A percentile compares a stretch with the other conserved stretches of the same genome.
phyloP scores from a whole-genome alignment of 2,329 filamentous ascomycete genomes.

The Fusarium tjaetaba region DNA sequence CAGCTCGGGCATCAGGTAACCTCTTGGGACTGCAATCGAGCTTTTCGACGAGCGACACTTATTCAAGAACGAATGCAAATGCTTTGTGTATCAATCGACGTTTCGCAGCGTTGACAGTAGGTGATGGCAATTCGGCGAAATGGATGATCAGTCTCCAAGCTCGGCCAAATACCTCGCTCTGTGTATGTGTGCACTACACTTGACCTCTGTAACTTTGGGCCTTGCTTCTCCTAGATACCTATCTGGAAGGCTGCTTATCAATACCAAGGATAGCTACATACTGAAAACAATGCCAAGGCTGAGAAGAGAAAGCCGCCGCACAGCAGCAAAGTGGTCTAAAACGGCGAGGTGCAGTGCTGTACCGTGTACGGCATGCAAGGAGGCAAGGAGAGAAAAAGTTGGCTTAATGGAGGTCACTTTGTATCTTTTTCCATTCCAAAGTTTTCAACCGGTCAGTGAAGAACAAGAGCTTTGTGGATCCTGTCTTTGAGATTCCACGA shows the following conservation, averaged over 20 bases:
- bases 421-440: conserved; percentile 29
- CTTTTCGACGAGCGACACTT: not conserved
- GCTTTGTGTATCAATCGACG: not conserved
- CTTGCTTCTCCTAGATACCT: not conserved
- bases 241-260: not conserved
- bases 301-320: not conserved
- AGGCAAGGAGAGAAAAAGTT: not conserved
- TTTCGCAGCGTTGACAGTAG: not conserved
- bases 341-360: conserved; percentile 24
- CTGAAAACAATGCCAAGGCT: not conserved
- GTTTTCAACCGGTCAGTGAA: conserved; percentile 42
- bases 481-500: conserved; percentile 30
- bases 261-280: not conserved
- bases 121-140: not conserved
- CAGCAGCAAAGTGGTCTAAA: conserved; percentile 23
- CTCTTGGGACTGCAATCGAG: not conserved
- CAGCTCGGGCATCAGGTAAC: not conserved
- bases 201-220: not conserved
- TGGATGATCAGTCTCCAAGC: not conserved
- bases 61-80: too few relatives aligned
- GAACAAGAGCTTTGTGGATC: conserved; percentile 12
- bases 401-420: conserved; percentile 23
- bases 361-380: conserved; percentile 23
- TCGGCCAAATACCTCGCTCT: not conserved
- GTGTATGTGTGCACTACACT: not conserved